Percentiles rank a stretch among this genome's conserved stretches.
These are phyloP conservation scores for Hansfordia pulvinata DNA, from an alignment of 2,329 filamentous ascomycete species.

Conservation along the genomic window DNA sequence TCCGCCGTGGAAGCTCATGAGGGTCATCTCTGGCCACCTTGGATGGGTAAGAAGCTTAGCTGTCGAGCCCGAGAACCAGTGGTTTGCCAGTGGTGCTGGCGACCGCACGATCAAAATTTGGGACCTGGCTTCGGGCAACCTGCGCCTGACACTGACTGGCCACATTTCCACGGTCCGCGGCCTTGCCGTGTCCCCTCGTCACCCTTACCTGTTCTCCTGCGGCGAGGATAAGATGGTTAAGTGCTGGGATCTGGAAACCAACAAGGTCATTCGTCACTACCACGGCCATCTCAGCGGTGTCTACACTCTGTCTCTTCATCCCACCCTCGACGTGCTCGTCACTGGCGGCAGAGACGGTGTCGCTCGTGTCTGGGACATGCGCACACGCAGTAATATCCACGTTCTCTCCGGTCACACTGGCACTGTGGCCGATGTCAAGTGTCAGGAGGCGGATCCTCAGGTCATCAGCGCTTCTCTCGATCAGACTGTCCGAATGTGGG, in stretches of 20 bases:
- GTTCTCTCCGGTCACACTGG: slow-evolving; percentile 83
- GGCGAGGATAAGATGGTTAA: slow-evolving; percentile 99
- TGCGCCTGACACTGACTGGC: slow-evolving; percentile 77
- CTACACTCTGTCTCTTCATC: slow-evolving; percentile 86
- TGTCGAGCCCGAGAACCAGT: slow-evolving; percentile 91
- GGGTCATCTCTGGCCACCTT: slow-evolving; percentile 90
- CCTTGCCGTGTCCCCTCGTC: slow-evolving; percentile 79
- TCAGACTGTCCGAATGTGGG: slow-evolving; percentile 83
- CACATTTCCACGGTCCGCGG: slow-evolving; percentile 91
- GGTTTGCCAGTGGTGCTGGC: slow-evolving; percentile 92
- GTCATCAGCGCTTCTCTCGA: slow-evolving; percentile 91
- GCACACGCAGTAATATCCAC: slow-evolving; percentile 88
- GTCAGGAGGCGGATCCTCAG: slow-evolving; percentile 92
- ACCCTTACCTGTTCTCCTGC: slow-evolving; percentile 95
- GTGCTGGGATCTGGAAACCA: slow-evolving; percentile 99
- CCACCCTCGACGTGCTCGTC: slow-evolving; percentile 85
- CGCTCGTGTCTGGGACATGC: slow-evolving; percentile 96
- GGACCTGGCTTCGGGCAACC: slow-evolving; percentile 80
- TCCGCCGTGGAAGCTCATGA: slow-evolving; percentile 94
- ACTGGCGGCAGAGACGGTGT: slow-evolving; percentile 93
- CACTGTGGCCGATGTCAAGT: slow-evolving; percentile 79
- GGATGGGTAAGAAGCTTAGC: slow-evolving; percentile 87
- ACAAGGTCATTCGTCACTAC: slow-evolving; percentile 96
- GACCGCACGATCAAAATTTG: slow-evolving; percentile 98
- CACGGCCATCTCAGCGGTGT: slow-evolving; percentile 95